These are phyloP conservation scores for Paecilomyces niveus DNA, from an alignment of 2,329 filamentous ascomycete species.

Conservation along the genomic window DNA sequence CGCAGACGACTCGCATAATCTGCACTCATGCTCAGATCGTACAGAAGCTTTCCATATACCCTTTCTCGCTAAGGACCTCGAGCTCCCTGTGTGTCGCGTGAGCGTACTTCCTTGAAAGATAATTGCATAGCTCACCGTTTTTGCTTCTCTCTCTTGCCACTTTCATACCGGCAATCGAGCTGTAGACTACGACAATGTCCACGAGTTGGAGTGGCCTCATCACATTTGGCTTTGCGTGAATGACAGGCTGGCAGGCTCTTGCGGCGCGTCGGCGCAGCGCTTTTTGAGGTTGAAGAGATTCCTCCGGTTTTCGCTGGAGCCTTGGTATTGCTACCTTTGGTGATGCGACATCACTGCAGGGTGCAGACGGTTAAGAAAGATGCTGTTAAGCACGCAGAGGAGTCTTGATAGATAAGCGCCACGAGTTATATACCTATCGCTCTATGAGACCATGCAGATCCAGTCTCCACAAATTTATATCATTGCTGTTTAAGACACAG, in stretches of 20 bases:
- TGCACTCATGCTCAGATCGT: neutral
- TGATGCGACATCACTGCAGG: neutral
- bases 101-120: neutral
- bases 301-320: neutral
- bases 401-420: neutral
- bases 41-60: neutral
- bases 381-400: neutral
- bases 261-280: neutral
- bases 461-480: neutral
- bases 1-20: neutral
- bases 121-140: neutral
- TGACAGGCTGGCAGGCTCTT: neutral
- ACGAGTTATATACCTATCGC: neutral
- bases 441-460: neutral
- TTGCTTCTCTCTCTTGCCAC: neutral
- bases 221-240: neutral
- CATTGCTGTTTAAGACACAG: neutral
- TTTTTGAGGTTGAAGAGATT: neutral
- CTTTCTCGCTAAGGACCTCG: neutral
- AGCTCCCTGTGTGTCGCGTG: neutral
- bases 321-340: neutral
- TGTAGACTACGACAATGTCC: neutral
- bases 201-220: neutral
- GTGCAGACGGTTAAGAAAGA: neutral
- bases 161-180: neutral